phyloP scores from a whole-genome alignment of 257 asterid species.

The Rehmannia glutinosa region DNA sequence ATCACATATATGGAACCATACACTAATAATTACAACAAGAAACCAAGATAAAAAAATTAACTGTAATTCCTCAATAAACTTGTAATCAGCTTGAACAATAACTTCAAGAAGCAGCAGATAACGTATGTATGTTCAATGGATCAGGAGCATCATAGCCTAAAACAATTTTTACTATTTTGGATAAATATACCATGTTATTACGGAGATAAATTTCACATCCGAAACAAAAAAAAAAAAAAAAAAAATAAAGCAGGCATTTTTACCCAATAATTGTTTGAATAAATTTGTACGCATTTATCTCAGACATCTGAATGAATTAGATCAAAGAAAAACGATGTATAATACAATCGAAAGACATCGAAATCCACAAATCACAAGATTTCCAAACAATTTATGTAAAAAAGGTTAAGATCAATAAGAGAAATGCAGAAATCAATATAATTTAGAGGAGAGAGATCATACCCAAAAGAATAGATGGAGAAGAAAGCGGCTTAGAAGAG shows the following conservation, averaged over 20 bases:
- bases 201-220: not conserved
- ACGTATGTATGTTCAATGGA: not conserved
- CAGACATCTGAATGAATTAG: not conserved
- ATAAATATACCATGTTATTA: not conserved
- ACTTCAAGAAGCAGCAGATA: not conserved
- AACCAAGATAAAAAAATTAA: not conserved
- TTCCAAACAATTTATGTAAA: not conserved
- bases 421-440: not conserved
- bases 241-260: not conserved
- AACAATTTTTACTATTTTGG: no score
- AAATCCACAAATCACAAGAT: not conserved
- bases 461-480: not conserved
- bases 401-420: not conserved
- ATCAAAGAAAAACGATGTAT: not conserved
- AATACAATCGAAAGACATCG: not conserved
- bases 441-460: not conserved
- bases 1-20: no score
- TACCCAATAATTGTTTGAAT: not conserved
- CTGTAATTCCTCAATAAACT: not conserved
- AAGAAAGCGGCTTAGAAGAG: not conserved
- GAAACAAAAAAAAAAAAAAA: not conserved
- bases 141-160: not conserved
- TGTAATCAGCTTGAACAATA: not conserved
- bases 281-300: not conserved
- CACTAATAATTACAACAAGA: no score